These are phyloP conservation scores for Rhazya stricta DNA, from an alignment of 257 asterid species.

Conservation along the genomic window DNA sequence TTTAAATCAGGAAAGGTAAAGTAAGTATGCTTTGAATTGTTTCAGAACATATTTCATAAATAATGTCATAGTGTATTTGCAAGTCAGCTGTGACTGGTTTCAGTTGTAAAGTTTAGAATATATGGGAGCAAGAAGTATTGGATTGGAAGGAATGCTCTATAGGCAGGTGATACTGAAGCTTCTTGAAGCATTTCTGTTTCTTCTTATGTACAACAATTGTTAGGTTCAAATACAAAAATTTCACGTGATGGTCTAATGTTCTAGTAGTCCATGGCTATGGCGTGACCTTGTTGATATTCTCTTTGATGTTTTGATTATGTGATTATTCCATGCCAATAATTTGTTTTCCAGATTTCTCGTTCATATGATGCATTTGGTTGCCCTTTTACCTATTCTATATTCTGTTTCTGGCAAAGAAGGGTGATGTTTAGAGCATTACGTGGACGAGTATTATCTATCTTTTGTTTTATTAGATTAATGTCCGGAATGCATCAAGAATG, in stretches of 20 bases:
- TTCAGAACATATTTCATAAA: background rate
- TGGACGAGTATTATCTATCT: no score
- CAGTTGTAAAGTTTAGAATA: background rate
- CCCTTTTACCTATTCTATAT: background rate
- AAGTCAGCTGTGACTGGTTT: background rate
- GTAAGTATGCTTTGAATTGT: background rate
- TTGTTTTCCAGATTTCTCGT: background rate
- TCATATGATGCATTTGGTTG: background rate
- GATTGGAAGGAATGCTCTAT: background rate
- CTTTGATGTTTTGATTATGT: no score
- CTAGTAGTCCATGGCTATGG: no score
- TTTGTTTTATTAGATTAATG: no score
- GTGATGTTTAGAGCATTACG: background rate
- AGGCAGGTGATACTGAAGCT: background rate
- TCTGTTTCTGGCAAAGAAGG: background rate
- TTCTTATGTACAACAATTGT: no score
- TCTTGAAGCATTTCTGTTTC: no score
- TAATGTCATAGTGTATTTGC: background rate
- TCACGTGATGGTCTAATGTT: no score
- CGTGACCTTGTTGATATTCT: no score
- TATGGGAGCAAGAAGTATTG: background rate
- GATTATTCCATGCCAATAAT: no score
- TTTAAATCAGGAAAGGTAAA: background rate
- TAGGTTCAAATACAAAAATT: no score
- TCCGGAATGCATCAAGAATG: no score